Evolutionary conservation across 768 basidiomycete species (phyloP).

Genomic region (Vishniacozyma victoriae): DNA sequence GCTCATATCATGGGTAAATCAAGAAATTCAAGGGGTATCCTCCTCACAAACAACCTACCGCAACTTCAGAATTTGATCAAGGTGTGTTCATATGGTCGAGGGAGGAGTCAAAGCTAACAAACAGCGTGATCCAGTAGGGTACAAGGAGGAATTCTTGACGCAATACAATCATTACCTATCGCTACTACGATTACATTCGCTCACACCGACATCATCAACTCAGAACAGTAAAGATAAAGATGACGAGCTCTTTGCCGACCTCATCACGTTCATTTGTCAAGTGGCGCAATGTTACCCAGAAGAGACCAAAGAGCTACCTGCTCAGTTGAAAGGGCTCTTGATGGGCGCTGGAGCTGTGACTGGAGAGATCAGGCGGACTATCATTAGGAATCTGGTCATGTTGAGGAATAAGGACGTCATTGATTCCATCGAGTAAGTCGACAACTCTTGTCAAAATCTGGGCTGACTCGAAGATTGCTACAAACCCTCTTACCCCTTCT

Average conservation of each 20-base stretch:
- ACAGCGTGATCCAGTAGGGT: slow-evolving; percentile 69
- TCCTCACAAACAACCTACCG: slow-evolving; percentile 82
- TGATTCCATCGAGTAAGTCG: slow-evolving; percentile 77
- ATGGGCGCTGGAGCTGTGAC: slow-evolving; percentile 52
- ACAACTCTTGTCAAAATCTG: background rate
- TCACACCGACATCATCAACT: slow-evolving; percentile 54
- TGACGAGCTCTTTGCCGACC: slow-evolving; percentile 67
- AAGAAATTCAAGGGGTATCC: slow-evolving; percentile 54
- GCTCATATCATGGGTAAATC: slow-evolving; percentile 30
- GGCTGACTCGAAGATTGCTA: slow-evolving; percentile 59
- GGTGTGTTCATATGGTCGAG: slow-evolving; percentile 9
- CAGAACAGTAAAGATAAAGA: slow-evolving; percentile 59
- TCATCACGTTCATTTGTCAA: slow-evolving; percentile 87
- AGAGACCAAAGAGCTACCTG: slow-evolving; percentile 79
- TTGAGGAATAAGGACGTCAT: slow-evolving; percentile 89
- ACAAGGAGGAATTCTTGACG: slow-evolving; percentile 91
- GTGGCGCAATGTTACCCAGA: slow-evolving; percentile 90
- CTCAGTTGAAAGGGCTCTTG: slow-evolving; percentile 69
- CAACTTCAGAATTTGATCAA: slow-evolving; percentile 97
- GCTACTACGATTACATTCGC: slow-evolving; percentile 73
- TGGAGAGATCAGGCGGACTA: slow-evolving; percentile 60
- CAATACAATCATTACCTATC: slow-evolving; percentile 95
- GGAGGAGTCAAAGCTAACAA: background rate
- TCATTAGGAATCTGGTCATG: slow-evolving; percentile 88
- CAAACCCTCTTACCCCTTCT: slow-evolving; percentile 89